These are phyloP conservation scores for Thymus quinquecostatus DNA, from an alignment of 257 asterid species.

Conservation along the genomic window DNA sequence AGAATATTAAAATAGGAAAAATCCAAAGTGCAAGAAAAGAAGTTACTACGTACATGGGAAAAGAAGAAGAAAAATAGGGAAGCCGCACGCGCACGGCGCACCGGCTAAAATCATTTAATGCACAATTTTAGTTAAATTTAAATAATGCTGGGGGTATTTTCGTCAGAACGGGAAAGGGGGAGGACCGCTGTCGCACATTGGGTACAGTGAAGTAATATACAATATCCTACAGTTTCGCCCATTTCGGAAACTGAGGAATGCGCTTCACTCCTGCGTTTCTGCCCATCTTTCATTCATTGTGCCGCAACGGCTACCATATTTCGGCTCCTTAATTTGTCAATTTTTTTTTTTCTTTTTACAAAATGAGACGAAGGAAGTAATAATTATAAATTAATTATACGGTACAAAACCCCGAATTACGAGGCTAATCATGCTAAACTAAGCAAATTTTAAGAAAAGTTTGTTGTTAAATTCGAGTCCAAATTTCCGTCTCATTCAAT, in stretches of 20 bases:
- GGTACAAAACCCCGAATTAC: no score
- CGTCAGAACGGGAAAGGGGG: not conserved
- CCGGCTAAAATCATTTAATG: not conserved
- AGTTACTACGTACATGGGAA: not conserved
- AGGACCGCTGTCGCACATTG: not conserved
- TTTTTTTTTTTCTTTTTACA: no score
- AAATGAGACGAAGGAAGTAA: no score
- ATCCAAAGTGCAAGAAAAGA: not conserved
- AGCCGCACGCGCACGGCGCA: not conserved
- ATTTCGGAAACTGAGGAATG: not conserved
- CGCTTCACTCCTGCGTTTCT: not conserved
- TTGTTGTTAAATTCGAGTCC: no score
- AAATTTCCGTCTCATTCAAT: no score
- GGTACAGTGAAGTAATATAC: not conserved
- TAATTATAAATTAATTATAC: no score
- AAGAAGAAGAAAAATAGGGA: not conserved
- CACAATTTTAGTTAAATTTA: not conserved
- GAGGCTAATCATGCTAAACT: no score
- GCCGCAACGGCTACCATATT: slow-evolving; percentile 17
- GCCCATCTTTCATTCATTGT: not conserved
- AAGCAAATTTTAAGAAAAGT: no score
- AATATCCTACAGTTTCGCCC: not conserved
- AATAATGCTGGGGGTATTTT: slow-evolving; percentile 5
- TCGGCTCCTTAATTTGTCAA: not conserved
- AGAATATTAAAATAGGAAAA: no score